Percentiles rank a stretch among this genome's conserved stretches.
phyloP scores from a whole-genome alignment of 1,139 yeast genomes.

The Protomyces inouyei region DNA sequence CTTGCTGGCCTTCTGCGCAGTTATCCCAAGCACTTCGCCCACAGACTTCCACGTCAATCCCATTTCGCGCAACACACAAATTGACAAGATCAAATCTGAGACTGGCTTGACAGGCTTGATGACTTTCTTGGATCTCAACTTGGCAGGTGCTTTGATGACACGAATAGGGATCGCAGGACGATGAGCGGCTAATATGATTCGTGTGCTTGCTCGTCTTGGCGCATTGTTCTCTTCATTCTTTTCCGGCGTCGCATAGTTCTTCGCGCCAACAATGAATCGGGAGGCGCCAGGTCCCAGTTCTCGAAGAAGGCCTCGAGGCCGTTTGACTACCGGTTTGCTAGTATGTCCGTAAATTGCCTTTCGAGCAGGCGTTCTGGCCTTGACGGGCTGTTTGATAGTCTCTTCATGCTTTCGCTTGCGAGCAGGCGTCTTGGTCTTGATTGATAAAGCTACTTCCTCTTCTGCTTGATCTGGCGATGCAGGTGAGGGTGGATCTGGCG shows the following conservation, averaged over 20 bases:
- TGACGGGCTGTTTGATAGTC: not conserved
- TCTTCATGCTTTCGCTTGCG: not conserved
- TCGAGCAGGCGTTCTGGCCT: not conserved
- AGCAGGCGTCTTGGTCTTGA: not conserved
- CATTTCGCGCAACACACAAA: not conserved
- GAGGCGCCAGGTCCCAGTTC: constrained; percentile 22
- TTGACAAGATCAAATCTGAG: not conserved
- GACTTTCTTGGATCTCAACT: not conserved
- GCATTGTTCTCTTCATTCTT: not conserved
- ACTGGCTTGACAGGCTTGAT: not conserved
- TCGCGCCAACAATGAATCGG: constrained; percentile 16
- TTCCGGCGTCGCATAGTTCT: constrained; percentile 24
- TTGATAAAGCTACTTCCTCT: not conserved
- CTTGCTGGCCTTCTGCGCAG: not conserved
- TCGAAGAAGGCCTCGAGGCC: constrained; percentile 11
- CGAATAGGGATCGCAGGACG: not conserved
- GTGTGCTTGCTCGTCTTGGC: not conserved
- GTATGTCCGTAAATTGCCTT: not conserved
- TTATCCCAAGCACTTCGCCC: not conserved
- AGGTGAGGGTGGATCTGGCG: no score
- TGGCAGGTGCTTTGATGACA: not conserved
- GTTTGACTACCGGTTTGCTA: not conserved
- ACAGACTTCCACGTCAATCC: not conserved
- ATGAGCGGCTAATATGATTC: not conserved
- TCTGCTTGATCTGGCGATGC: no score